These are phyloP conservation scores for Xylaria hypoxylon DNA, from an alignment of 2,329 filamentous ascomycete genomes.

Conservation along the genomic window DNA sequence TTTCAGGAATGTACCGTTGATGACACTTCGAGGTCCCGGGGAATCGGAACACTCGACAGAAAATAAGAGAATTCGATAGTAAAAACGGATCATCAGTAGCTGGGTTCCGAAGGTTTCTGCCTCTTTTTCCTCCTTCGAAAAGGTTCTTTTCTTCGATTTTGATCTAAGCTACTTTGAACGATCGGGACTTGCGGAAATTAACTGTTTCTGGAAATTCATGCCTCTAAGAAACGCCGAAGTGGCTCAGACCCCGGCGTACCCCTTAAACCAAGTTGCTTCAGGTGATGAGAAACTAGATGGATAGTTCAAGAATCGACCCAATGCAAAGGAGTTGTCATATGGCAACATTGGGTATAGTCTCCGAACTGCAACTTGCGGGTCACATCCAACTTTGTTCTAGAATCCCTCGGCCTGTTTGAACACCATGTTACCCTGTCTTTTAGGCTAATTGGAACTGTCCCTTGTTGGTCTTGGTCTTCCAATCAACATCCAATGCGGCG, in stretches of 20 bases:
- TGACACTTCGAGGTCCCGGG: slow-evolving; percentile 17
- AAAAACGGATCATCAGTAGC: slow-evolving; percentile 11
- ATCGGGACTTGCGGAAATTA: slow-evolving; percentile 11
- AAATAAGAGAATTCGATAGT: not conserved
- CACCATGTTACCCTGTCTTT: slow-evolving; percentile 24
- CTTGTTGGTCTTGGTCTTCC: slow-evolving; percentile 8
- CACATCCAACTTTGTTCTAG: slow-evolving; percentile 28
- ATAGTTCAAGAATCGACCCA: not conserved
- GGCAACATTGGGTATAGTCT: slow-evolving; percentile 25
- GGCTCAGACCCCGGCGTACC: slow-evolving; percentile 7
- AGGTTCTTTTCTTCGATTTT: not conserved
- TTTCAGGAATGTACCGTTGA: no score
- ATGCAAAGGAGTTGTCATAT: slow-evolving; percentile 8
- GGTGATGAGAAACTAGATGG: not conserved
- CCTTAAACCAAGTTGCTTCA: not conserved
- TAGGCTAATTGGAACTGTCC: slow-evolving; percentile 32
- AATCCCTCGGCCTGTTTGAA: not conserved
- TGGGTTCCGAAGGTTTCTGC: slow-evolving; percentile 8
- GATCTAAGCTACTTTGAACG: not conserved
- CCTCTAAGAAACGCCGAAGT: slow-evolving; percentile 2
- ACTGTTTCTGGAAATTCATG: slow-evolving; percentile 27
- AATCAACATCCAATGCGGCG: slow-evolving; percentile 22
- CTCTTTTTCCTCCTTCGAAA: not conserved
- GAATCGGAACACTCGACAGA: slow-evolving; percentile 11
- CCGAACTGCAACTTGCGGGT: slow-evolving; percentile 16